phyloP scores from a whole-genome alignment of 345 rosid species.

The Melastoma malabathricum region DNA sequence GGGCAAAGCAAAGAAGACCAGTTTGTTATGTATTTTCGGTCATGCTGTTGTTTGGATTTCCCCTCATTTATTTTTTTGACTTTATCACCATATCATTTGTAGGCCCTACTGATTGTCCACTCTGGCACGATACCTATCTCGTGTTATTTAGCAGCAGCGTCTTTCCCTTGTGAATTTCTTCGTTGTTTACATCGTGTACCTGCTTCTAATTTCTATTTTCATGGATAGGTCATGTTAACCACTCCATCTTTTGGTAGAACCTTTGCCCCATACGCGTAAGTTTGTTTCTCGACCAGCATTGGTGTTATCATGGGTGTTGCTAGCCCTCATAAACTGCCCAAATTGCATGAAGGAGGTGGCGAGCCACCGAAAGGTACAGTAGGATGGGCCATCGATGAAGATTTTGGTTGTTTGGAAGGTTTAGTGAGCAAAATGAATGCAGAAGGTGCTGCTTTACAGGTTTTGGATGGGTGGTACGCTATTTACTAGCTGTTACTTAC shows the following conservation, averaged over 20 bases:
- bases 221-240: constrained; percentile 71
- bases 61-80: too few species aligned
- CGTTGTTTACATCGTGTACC: too few species aligned
- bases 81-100: too few species aligned
- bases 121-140: too few species aligned
- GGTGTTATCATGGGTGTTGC: background rate
- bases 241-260: constrained; percentile 88
- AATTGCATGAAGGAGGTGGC: constrained; percentile 81
- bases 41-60: too few species aligned
- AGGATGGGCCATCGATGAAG: constrained; percentile 61
- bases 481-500: constrained; percentile 2
- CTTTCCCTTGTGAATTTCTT: too few species aligned
- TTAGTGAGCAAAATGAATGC: constrained; percentile 64
- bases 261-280: constrained; percentile 64
- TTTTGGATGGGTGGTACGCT: constrained; percentile 97
- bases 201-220: too few species aligned
- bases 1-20: too few species aligned
- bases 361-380: constrained; percentile 69
- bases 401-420: constrained; percentile 77
- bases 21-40: too few species aligned
- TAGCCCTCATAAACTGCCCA: constrained; percentile 4
- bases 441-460: constrained; percentile 96
- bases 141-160: too few species aligned
- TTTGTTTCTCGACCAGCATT: constrained; percentile 2
- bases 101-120: too few species aligned